Evolutionary conservation across 2,329 filamentous ascomycete species (phyloP), one percentile per base, ranked within the genome.

Genomic region (Calonectria honghensis): DNA sequence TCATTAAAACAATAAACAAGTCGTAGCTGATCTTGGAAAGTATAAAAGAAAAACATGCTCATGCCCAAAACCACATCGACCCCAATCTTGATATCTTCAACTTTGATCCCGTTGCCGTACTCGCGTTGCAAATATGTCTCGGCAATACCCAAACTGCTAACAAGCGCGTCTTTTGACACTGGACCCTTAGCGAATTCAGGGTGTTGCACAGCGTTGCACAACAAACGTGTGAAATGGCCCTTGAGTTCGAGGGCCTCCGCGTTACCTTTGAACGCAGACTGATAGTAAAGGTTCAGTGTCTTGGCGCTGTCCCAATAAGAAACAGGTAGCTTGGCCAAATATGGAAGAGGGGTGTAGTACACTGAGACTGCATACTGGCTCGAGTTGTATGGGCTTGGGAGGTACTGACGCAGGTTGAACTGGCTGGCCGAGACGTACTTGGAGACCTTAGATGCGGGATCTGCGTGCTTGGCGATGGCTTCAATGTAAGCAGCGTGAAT

Each of bases 1-100:
- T 83, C 79, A 54, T 82, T 82, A 61, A 81, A 81, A 61, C 74
- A 75, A 35, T 81, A 79, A 11, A 78, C 74, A 6, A 82, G 68
- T 27, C 78, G 76, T 45, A 83, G 70, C 51, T 77, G 74, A 39
- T 77, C 79, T 10, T 73, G 72, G 66, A 80, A 79, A 1, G 79
- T 82, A 51, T 80, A 81, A 4, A 80, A 64, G 9, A 80, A 66
- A 63, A 81, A 77, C 75, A 80, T 78, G 32, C 76, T 81, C 76
- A 79, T 80, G 48, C 80, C 80, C 51, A 80, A 65, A 1, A 81
- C 76, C 14, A 82, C 74, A 50, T 82, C 80, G 4, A 79, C 75
- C 6, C 79, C 77, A 2, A 82, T 63, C 29, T 76, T 77, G 37
- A 82, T 74, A 29, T 76, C 70, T 3, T 67, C 27, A 1, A 77